Evolutionary conservation across 1,284 basidiomycete genomes (phyloP).

Genomic region (Marasmius tenuissimus): DNA sequence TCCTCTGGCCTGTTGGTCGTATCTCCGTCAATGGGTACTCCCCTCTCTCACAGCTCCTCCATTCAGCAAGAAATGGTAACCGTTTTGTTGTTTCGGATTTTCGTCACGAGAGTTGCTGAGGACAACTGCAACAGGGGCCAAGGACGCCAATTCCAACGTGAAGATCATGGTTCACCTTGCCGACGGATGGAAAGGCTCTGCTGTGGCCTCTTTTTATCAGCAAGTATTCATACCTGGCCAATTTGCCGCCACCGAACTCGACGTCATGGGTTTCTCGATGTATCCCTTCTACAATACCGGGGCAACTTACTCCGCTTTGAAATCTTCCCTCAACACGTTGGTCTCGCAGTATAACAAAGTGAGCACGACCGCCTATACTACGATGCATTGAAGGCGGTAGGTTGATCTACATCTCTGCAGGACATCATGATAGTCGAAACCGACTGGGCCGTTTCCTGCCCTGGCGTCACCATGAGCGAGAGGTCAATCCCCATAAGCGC

Average conservation of each 20-base stretch:
- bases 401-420: conserved; percentile 20
- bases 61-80: conserved; percentile 56
- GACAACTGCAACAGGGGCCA: background rate
- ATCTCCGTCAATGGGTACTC: conserved; percentile 55
- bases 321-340: conserved; percentile 49
- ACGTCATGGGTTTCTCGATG: conserved; percentile 64
- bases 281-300: conserved; percentile 63
- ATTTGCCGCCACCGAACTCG: conserved; percentile 49
- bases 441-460: conserved; percentile 59
- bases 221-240: conserved; percentile 55
- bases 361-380: background rate
- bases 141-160: conserved; percentile 36
- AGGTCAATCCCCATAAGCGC: conserved; percentile 47
- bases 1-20: conserved; percentile 60
- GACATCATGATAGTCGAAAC: conserved; percentile 64
- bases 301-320: conserved; percentile 51
- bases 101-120: background rate
- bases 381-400: background rate
- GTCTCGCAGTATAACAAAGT: conserved; percentile 53
- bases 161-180: conserved; percentile 63
- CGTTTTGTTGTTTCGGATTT: conserved; percentile 22
- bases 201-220: conserved; percentile 49
- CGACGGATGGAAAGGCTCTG: conserved; percentile 58
- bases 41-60: conserved; percentile 57
- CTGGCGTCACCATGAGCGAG: conserved; percentile 47